Conservation (phyloP, 2,329 filamentous ascomycete genomes). For the Cercospora sp. region DNA sequence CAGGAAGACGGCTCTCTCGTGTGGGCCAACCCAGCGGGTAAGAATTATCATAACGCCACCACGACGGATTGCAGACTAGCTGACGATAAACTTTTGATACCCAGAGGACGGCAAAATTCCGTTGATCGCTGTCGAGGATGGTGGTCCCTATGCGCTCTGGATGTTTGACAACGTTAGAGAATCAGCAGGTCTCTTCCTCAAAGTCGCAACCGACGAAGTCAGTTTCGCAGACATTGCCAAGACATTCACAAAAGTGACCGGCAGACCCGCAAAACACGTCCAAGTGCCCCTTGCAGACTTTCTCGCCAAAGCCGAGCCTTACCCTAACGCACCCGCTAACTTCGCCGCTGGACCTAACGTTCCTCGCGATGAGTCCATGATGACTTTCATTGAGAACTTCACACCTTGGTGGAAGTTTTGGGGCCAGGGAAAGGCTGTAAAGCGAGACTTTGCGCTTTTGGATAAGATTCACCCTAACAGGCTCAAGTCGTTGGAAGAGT, state of each 20-base stretch:
- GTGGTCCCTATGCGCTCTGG: conserved; percentile 32
- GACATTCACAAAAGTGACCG: conserved; percentile 39
- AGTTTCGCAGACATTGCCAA: conserved; percentile 34
- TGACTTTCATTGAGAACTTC: conserved; percentile 52
- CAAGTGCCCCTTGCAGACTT: conserved; percentile 34
- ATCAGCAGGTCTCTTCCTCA: conserved; percentile 33
- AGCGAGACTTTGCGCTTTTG: conserved; percentile 51
- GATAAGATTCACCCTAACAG: conserved; percentile 55
- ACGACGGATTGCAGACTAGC: no score
- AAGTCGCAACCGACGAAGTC: conserved; percentile 35
- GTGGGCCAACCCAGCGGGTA: background rate
- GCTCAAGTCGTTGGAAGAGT: conserved; percentile 53
- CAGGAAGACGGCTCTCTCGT: background rate
- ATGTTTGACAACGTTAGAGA: conserved; percentile 33
- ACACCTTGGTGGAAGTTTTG: conserved; percentile 54
- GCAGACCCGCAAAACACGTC: conserved; percentile 35
- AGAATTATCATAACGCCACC: background rate
- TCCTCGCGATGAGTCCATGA: conserved; percentile 37
- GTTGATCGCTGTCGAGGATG: background rate
- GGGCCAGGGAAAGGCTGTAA: conserved; percentile 46
- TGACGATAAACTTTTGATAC: no score
- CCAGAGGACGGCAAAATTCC: background rate
- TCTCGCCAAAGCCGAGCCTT: conserved; percentile 42
- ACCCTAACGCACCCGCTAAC: conserved; percentile 46
- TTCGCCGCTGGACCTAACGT: conserved; percentile 36